phyloP scores from a whole-genome alignment of 164 flowering plant species.

The Stephania cephalantha region DNA sequence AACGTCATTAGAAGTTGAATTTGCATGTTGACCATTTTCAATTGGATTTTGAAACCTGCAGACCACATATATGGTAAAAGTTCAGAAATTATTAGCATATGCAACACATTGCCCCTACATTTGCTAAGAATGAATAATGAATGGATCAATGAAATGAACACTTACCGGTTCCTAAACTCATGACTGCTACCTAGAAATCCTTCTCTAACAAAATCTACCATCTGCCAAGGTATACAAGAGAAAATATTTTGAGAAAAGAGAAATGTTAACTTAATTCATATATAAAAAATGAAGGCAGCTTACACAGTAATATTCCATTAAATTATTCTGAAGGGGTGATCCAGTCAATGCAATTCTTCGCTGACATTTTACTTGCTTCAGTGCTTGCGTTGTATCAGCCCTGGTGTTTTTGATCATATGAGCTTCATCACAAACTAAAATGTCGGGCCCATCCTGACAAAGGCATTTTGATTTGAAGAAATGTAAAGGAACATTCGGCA shows the following conservation, averaged over 20 bases:
- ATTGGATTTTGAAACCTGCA: conserved; percentile 97
- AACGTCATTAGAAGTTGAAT: conserved; percentile 82
- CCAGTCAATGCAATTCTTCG: conserved; percentile 97
- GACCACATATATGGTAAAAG: neutral
- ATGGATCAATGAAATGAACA: conserved; percentile 6
- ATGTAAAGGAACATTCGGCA: neutral
- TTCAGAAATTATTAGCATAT: neutral
- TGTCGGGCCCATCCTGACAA: conserved; percentile 91
- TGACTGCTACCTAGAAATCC: conserved; percentile 98
- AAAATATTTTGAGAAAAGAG: neutral
- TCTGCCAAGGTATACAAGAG: conserved; percentile 39
- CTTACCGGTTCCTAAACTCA: conserved; percentile 90
- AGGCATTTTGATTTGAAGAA: conserved; percentile 7
- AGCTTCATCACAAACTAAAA: conserved; percentile 96
- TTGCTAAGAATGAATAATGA: conserved; percentile 3
- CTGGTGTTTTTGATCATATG: conserved; percentile 89
- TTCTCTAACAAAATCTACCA: conserved; percentile 99
- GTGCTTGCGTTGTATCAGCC: conserved; percentile 86
- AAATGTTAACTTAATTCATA: neutral
- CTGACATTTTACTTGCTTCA: conserved; percentile 92
- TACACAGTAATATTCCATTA: conserved; percentile 99
- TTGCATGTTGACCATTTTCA: conserved; percentile 92
- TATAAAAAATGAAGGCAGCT: conserved; percentile 17
- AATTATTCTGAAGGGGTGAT: conserved; percentile 95
- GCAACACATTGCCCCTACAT: neutral